phyloP scores from a whole-genome alignment of 371 early-diverging fungal species.

The Haplosporangium sp. region DNA sequence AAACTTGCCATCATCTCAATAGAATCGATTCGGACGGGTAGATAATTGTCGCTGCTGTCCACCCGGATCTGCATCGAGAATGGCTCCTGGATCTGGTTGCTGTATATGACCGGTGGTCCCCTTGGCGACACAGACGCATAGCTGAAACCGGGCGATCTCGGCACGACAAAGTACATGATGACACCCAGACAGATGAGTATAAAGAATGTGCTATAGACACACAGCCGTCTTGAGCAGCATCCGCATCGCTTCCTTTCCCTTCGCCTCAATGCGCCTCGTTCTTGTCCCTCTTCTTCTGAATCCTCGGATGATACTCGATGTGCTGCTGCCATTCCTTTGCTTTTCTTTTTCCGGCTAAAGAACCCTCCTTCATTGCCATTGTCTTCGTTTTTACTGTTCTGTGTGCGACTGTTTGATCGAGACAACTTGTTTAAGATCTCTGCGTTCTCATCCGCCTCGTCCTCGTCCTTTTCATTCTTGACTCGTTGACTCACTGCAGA shows the following conservation, averaged over 20 bases:
- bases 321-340: too few relatives aligned
- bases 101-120: constrained; percentile 28
- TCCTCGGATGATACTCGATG: constrained; percentile 9
- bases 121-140: constrained; percentile 21
- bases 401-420: constrained; percentile 7
- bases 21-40: constrained; percentile 30
- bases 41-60: constrained; percentile 34
- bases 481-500: constrained; percentile 1
- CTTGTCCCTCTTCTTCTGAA: constrained; percentile 48
- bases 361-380: neutral
- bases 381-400: neutral
- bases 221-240: constrained; percentile 35
- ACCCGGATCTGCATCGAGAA: constrained; percentile 35
- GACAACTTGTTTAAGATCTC: constrained; percentile 18
- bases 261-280: constrained; percentile 24
- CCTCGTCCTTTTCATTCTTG: constrained; percentile 7
- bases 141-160: constrained; percentile 26
- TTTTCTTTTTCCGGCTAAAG: neutral
- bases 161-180: constrained; percentile 35
- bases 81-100: constrained; percentile 18
- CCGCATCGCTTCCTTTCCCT: constrained; percentile 32
- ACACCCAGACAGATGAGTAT: constrained; percentile 13
- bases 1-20: constrained; percentile 41
- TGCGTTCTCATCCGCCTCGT: constrained; percentile 26
- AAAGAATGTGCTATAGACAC: constrained; percentile 41